Evolutionary conservation across 129 eudicot genomes (phyloP).

Genomic region (Daucus carota): DH1_v3.0 NC_030386.2:40021001-40021500

Average conservation of each 20-base stretch:
- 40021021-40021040: neutral
- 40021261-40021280: neutral
- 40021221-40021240: neutral
- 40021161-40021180: neutral
- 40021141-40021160: neutral
- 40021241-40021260: neutral
- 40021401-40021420: too few species aligned
- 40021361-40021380: too few species aligned
- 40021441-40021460: too few species aligned
- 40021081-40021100: neutral
- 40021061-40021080: neutral
- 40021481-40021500: too few species aligned
- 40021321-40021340: too few species aligned
- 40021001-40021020: neutral
- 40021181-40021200: neutral
- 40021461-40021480: too few species aligned
- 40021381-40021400: too few species aligned
- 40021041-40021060: neutral
- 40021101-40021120: neutral
- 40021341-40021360: too few species aligned
- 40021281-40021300: too few species aligned
- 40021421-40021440: too few species aligned
- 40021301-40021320: too few species aligned
- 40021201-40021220: neutral
- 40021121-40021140: neutral